Base-by-base conservation (phyloP, 768 basidiomycete genomes). In the Suillus bovinus region DNA sequence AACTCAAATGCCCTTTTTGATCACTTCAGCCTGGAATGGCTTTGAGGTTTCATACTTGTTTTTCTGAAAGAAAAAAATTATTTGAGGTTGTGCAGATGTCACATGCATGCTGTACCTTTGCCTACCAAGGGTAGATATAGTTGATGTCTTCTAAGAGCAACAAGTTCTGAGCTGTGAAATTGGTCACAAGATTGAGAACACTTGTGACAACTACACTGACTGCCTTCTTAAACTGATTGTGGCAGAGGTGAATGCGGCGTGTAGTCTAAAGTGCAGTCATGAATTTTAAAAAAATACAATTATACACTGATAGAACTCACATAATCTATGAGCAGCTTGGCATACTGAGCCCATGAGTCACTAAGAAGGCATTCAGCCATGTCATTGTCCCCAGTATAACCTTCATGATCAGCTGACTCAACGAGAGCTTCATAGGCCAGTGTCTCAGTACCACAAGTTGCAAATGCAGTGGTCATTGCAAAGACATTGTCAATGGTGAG, bases 1-100 rank as follows among this genome's bases (percentile, higher is more conserved):
- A 6, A 27, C 53, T 31, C 6, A 27, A 36, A 54, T 20, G 2
- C 53, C 53, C 29, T 31, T 27, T 54, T 54, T 36, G 36, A 54
- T 54, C 31, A 54, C 53, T 54, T 54, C 53, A 7, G 31, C 53
- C 36, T 54, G 29, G 53, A 54, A 54, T 54, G 53, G 53, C 36
- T 54, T 54, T 5, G 27, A 54, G 13, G 31, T 36, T 36, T 54
- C 22, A 10, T 54, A 54, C 36, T 54, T 54, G 29, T 54, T 31
- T 54, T 31, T 54, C 31, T 31, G 29, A 31, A 22, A 31, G 53
- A 54, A 22, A 54, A 5, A 54, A 20, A 54, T 31, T 31, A 54
- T 17, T 36, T 5, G 22, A 36, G 36, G 29, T 31, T 31, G 31
- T 7, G 9, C 29, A 54, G 20, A 36, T 6, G 7, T 4, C 53